Base-by-base conservation (phyloP, 2,329 filamentous ascomycete genomes). In the Exophiala dermatitidis region DNA sequence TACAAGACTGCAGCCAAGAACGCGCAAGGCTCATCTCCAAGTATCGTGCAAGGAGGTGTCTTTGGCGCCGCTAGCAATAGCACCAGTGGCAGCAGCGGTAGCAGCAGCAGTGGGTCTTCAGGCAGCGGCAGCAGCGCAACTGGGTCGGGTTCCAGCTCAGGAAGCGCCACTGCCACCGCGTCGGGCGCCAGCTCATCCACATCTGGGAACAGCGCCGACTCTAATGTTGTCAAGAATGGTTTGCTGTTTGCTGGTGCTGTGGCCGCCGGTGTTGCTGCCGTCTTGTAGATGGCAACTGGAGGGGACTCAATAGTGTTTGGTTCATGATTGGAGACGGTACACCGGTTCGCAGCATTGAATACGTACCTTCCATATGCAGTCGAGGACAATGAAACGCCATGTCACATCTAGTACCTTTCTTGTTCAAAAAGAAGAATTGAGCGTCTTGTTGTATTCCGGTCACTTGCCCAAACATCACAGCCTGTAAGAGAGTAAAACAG, bases 1-100 rank as follows among this genome's bases (percentile, higher is more conserved):
- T 61, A 61, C 52, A 58, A 60, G 37, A 45, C 47, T 1, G 59
- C 59, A n/a, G 54, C 59, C n/a, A 31, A 45, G n/a, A 45, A 49
- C 31, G 52, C 54, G 9, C 29, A 36, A 10, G 49, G 57, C 29
- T 52, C 46, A 3, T 53, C 57, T 0, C 54, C 54, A n/a, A 46
- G 50, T n/a, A 54, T 50, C 4, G 50, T 57, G 7, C 46, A 50
- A 31, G 59, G 59, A 12, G 59, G 59, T 45, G 45, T 55, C 45
- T 56, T 61, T 37, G 57, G 57, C 33, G 52, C 57, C 4, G 50
- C 52, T 2, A 34, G 29, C 7, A 43, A 50, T 9, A 45, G 44
- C 34, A 19, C 19, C 19, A 5, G 10, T 32, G n/a, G 32, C 7
- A 37, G 43, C 26, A 19, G 45, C 12, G 36, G 31, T 45, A 52